Percentiles rank a stretch among this genome's conserved stretches.
phyloP scores from a whole-genome alignment of 208 protist species.

The Leishmania turanica region DNA sequence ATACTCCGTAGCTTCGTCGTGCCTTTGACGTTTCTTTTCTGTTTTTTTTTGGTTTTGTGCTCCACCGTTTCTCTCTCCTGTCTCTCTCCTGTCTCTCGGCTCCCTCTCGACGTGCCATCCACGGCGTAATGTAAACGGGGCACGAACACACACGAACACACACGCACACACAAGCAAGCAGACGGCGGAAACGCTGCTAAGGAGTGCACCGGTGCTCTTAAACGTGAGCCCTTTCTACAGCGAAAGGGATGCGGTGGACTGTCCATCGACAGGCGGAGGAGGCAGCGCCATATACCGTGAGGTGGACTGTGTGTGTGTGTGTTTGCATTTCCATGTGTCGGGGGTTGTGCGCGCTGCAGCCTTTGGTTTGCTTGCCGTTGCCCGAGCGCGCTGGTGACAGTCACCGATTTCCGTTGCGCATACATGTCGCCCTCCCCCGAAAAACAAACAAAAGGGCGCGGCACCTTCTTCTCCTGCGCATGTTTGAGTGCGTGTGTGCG shows the following conservation, averaged over 20 bases:
- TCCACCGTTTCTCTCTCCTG: not conserved
- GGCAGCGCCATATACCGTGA: not conserved
- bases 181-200: too few relatives aligned
- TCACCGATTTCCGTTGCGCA: not conserved
- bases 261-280: not conserved
- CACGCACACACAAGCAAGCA: not conserved
- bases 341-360: not conserved
- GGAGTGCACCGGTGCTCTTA: not conserved
- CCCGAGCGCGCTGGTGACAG: not conserved
- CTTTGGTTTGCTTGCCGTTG: not conserved
- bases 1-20: constrained; percentile 7
- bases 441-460: not conserved
- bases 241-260: not conserved
- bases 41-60: not conserved
- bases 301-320: not conserved
- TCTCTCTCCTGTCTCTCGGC: not conserved
- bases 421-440: not conserved
- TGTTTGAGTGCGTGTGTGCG: not conserved
- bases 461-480: not conserved
- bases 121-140: not conserved
- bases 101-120: not conserved
- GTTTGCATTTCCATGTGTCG: not conserved
- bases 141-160: not conserved
- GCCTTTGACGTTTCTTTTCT: constrained; percentile 11
- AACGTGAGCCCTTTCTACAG: not conserved